Evolutionary conservation across 164 flowering plant genomes (phyloP), one percentile per base, ranked within the genome.

Genomic region (Magnolia officinalis): DNA sequence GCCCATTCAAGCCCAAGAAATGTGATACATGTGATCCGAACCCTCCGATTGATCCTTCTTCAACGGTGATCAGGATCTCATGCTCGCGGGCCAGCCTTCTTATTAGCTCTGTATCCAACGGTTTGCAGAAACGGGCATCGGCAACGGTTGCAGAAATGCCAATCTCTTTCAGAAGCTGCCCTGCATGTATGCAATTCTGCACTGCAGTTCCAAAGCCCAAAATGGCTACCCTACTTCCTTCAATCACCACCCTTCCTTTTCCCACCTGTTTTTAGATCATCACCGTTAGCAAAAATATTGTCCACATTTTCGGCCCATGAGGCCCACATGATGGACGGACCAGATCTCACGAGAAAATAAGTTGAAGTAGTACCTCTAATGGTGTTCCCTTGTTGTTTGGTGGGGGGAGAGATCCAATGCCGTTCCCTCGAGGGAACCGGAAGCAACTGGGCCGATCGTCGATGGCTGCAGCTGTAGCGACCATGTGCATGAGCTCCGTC

Each of bases 111-210:
- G 76, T 83, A 72, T 86, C 88, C 19, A 87, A 82, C 0, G 88
- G 90, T 82, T 87, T 86, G 80, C 90, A 87, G 63, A 86, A 87
- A 58, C 90, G 80, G 4, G 90, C 88, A 66, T 87, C 90, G 1
- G 86, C 90, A 2, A 87, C 81, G 0, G 88, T 86, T 6, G 71
- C 49, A 24, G 80, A 78, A 6, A 87, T 70, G 11, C 81, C 85
- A 14, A 80, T 67, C 86, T 87, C 76, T 26, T 50, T 68, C 8
- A 77, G 74, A 13, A 77, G 29, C 50, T 50, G 21, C 8, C 70
- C 74, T 9, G 79, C 79, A 18, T 10, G 63, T 26, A 71, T 13
- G 55, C 79, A 77, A 74, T 65, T 77, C 24, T 77, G 79, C 20
- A 77, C 70, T 49, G 71, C 71, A 18, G 74, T 7, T 10, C 79